These are phyloP conservation scores for Paulownia fortunei DNA, from an alignment of 257 asterid species.

Conservation along the genomic window DNA sequence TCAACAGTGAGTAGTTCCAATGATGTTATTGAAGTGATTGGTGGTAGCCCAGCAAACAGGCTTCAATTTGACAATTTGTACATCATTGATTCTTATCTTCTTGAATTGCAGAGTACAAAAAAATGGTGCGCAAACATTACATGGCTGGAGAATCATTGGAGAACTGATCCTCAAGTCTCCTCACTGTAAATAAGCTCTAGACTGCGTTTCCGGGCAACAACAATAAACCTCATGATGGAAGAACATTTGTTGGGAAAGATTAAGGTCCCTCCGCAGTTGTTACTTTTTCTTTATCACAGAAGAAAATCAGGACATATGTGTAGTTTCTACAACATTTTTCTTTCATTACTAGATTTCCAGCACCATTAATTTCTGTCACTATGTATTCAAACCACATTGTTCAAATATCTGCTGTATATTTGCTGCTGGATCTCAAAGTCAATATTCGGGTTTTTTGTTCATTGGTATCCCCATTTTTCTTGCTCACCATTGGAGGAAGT, in stretches of 20 bases:
- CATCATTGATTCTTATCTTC: neutral
- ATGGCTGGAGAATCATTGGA: slow-evolving; percentile 52
- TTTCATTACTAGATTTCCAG: neutral
- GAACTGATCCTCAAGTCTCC: slow-evolving; percentile 43
- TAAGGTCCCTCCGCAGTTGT: neutral
- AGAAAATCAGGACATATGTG: neutral
- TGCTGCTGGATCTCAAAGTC: neutral
- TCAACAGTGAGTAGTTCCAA: neutral
- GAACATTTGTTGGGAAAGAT: slow-evolving; percentile 22
- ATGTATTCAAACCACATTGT: neutral
- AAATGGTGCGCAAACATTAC: slow-evolving; percentile 65
- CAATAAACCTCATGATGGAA: neutral
- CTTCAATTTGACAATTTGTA: neutral
- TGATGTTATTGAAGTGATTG: neutral
- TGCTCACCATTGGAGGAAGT: too few relatives aligned
- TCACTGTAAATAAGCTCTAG: neutral
- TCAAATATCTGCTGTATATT: slow-evolving; percentile 29
- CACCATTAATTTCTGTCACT: neutral
- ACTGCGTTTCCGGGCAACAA: neutral
- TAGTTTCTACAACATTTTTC: neutral
- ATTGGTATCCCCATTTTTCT: neutral
- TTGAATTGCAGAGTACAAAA: slow-evolving; percentile 61
- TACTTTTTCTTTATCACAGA: neutral
- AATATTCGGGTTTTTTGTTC: neutral
- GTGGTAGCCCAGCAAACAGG: neutral